Conservation (phyloP, 73 alveolate species). For the Paramecium pentaurelia region DNA sequence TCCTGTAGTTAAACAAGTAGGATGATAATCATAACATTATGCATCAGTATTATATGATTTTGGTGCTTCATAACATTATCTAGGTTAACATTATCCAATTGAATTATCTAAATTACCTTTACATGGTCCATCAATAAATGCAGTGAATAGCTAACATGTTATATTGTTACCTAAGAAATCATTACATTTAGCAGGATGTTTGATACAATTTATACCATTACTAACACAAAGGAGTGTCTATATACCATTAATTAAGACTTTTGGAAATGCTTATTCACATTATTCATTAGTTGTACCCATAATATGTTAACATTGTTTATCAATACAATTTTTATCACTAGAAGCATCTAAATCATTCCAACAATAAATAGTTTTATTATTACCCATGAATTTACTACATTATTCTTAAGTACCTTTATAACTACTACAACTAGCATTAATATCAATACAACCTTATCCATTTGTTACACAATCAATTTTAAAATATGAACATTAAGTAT, state of each 20-base stretch:
- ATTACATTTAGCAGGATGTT: neutral
- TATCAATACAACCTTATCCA: neutral
- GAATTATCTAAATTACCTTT: neutral
- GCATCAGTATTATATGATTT: neutral
- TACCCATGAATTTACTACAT: neutral
- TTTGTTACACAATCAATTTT: neutral
- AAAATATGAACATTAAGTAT: neutral
- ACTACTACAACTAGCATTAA: neutral
- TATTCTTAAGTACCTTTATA: neutral
- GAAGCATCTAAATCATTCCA: neutral
- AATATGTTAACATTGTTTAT: neutral
- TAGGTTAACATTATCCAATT: neutral
- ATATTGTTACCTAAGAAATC: neutral
- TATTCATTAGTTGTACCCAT: neutral
- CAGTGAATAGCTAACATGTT: neutral
- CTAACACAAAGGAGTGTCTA: neutral
- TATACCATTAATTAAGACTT: neutral
- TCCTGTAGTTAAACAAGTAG: neutral
- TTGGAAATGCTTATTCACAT: neutral
- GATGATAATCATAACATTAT: neutral
- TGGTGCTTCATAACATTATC: neutral
- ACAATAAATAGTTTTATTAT: neutral
- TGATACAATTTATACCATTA: neutral
- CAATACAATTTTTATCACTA: neutral
- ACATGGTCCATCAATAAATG: neutral